Evolutionary conservation across 441 rosid species (phyloP).

Genomic region (Macaranga tanarius): DNA sequence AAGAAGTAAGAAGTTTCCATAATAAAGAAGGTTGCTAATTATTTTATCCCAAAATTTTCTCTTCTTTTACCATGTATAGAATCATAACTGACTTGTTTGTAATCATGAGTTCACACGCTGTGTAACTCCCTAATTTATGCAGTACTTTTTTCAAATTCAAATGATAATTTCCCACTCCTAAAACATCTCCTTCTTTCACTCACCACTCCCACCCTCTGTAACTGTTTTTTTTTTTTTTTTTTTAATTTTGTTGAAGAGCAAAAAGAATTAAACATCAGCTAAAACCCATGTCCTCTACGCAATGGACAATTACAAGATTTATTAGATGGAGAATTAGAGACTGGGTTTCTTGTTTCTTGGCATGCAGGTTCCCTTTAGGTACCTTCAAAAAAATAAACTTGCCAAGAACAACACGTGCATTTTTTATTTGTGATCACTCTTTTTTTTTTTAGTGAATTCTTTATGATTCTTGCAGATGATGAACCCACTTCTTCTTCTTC

Average conservation of each 20-base stretch:
- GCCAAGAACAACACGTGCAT: background rate
- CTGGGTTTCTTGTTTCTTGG: constrained; percentile 65
- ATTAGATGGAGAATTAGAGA: constrained; percentile 60
- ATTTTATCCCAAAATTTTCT: constrained; percentile 15
- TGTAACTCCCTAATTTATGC: constrained; percentile 31
- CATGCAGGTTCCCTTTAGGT: constrained; percentile 52
- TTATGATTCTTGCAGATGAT: constrained; percentile 34
- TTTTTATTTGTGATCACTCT: background rate
- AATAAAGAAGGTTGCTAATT: no score
- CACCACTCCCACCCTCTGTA: background rate
- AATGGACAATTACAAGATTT: constrained; percentile 45
- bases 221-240: background rate
- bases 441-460: background rate
- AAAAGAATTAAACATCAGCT: background rate
- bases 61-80: constrained; percentile 30
- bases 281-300: constrained; percentile 36
- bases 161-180: constrained; percentile 29
- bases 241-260: background rate
- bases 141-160: constrained; percentile 43
- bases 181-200: background rate
- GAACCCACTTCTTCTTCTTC: constrained; percentile 11
- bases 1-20: no score
- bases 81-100: constrained; percentile 31
- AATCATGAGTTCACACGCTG: constrained; percentile 27
- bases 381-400: background rate